Evolutionary conservation across 1,284 basidiomycete species (phyloP), one percentile per base, ranked within the genome.

Genomic region (Neolentinus lepideus): DNA sequence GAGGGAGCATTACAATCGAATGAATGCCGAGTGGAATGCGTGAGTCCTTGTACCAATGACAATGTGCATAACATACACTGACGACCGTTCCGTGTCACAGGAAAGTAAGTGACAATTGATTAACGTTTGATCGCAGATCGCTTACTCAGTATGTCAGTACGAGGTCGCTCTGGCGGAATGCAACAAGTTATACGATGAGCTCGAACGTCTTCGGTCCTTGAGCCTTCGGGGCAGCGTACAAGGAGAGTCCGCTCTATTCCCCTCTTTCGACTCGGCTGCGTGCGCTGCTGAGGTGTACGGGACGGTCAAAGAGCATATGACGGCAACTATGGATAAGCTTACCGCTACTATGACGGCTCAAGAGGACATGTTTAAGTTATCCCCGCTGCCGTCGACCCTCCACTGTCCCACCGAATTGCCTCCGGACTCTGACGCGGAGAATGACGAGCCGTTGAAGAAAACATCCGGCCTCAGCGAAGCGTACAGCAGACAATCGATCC

Each of bases 21-120:
- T 54, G 52, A 36, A 54, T 10, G 22, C 27, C 16, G 52, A 54
- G 22, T 54, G 52, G 52, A 36, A 35, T n/a, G 33, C 19, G 52
- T 54, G 35, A 54, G 52, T 54, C 26, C 21, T 3, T 26, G 11
- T 11, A 16, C 25, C 22, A 8, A 12, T 29, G 8, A 26, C 25
- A 12, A 6, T 14, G 47, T 8, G n/a, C 10, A 4, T 19, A 21
- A 50, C 47, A 26, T 12, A 25, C 6, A 26, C 22, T 25, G 8
- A 16, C 8, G 4, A 16, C 11, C 24, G n/a, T 19, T 21, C n/a
- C 19, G 21, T 47, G 10, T 47, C n/a, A 25, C n/a, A 50, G 47
- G 47, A 50, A 50, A 50, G 47, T 50, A 26, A 50, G 47, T 50
- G n/a, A 50, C 27, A n/a, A 4, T 6, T 50, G 22, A 50, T 25